Base-by-base conservation (phyloP, 495 filamentous ascomycete species). In the Astrothelium macrocarpum region DNA sequence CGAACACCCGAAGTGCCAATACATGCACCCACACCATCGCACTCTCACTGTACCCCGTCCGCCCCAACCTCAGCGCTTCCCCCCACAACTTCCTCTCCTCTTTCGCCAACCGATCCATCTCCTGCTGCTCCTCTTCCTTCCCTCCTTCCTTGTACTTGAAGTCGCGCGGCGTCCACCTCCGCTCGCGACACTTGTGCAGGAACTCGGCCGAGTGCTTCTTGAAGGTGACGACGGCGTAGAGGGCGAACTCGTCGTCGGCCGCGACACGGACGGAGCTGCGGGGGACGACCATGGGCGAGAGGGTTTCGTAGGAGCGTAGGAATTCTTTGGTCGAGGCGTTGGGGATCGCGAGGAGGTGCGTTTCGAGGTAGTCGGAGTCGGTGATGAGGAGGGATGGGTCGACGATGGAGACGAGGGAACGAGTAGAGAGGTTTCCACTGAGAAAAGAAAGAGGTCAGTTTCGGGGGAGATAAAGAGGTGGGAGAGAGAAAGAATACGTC, bases 11-110 rank as follows among this genome's bases (percentile, higher is more conserved):
- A 66, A 98, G 78, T 4, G 92, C 87, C 71, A 97, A 79, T 18
- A 94, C 89, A 74, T 97, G 95, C 12, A 91, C 79, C 92, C 90
- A 95, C 62, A 91, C 87, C 91, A 96, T 96, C 64, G 95, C 90
- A 59, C 85, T 85, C 74, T 98, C 95, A 68, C 91, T 91, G 83
- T 93, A 97, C 31, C 89, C 90, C 25, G 89, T 95, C 65, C 90
- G 80, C 9, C 86, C 90, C 59, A 96, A 78, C 59, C 90, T 79
- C 70, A 98, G 73, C n/a, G 91, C 91, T 77, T 97, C 91, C 2
- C 88, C 89, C 85, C 89, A 94, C 2, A 95, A 77, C 77, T 91
- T 95, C 72, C 84, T 79, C 77, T 95, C 91, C 70, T 95, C 88
- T 61, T 82, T 85, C 61, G 81, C 79, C 39, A 96, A 85, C 59